Evolutionary conservation across 805 yeast genomes (phyloP).

Genomic region (Diddensiella caesifluorescens): DNA sequence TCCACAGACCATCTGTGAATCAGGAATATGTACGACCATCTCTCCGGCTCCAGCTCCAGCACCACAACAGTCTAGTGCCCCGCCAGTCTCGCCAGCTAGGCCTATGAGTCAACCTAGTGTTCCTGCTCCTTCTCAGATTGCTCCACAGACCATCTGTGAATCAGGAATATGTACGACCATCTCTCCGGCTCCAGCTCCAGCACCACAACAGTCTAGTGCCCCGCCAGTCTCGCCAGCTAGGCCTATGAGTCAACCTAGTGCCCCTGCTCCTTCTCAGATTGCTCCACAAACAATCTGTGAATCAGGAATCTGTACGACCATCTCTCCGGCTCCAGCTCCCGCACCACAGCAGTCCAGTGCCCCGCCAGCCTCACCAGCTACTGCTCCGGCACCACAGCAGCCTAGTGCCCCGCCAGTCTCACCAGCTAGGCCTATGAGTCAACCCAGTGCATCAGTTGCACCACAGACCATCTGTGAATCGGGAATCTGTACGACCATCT

Average conservation of each 20-base stretch:
- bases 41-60: conserved; percentile 3
- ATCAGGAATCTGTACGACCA: conserved; percentile 1
- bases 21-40: conserved; percentile 3
- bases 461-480: background rate
- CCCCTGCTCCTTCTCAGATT: conserved; percentile 1
- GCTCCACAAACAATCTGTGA: conserved; percentile 1
- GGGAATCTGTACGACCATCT: background rate
- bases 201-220: no score
- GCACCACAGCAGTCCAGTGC: background rate
- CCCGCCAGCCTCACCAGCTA: background rate
- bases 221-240: no score
- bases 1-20: background rate
- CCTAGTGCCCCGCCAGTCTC: background rate
- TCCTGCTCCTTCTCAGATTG: background rate
- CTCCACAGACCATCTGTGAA: background rate
- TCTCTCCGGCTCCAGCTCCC: background rate
- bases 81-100: no score
- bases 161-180: conserved; percentile 3
- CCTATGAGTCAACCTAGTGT: background rate
- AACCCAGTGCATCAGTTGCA: conserved; percentile 1
- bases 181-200: conserved; percentile 2
- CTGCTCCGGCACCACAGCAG: conserved; percentile 1
- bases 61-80: no score
- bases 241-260: conserved; percentile 1
- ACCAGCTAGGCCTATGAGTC: background rate